Percentiles rank a stretch among this genome's conserved stretches.
These are phyloP conservation scores for Vaccinium darrowii DNA, from an alignment of 148 eudicot genomes.

Conservation along the genomic window DNA sequence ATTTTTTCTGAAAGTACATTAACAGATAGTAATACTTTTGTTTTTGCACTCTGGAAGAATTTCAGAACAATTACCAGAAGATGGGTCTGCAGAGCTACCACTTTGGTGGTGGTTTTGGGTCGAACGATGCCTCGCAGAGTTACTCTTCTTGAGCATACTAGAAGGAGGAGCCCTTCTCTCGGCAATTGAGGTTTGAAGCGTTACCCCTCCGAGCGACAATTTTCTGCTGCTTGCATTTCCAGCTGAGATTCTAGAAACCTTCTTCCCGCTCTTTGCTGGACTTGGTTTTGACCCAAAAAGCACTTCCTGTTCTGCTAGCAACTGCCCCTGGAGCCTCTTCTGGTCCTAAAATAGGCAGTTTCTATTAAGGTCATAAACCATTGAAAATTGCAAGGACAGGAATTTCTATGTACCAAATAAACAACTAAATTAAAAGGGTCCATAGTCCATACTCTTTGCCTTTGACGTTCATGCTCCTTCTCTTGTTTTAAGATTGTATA, in stretches of 20 bases:
- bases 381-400: not conserved
- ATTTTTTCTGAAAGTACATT: not conserved
- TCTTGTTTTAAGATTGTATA: slow-evolving; percentile 58
- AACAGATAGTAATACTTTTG: not conserved
- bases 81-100: slow-evolving; percentile 24
- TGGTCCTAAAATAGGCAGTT: slow-evolving; percentile 48
- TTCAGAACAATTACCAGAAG: slow-evolving; percentile 28
- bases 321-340: slow-evolving; percentile 75
- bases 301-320: slow-evolving; percentile 70
- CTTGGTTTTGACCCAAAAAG: slow-evolving; percentile 90
- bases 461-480: slow-evolving; percentile 75
- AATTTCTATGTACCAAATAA: not conserved
- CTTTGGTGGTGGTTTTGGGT: slow-evolving; percentile 24
- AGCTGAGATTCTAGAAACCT: slow-evolving; percentile 43
- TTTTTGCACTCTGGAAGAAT: not conserved
- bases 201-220: slow-evolving; percentile 46
- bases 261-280: slow-evolving; percentile 63
- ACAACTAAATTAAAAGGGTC: not conserved
- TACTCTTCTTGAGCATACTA: slow-evolving; percentile 32
- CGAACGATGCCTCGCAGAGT: slow-evolving; percentile 25
- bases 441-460: slow-evolving; percentile 57
- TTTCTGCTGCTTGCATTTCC: slow-evolving; percentile 41
- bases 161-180: slow-evolving; percentile 36
- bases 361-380: not conserved
- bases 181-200: slow-evolving; percentile 37